Evolutionary conservation across 2,329 filamentous ascomycete species (phyloP).

Genomic region (Tolypocladium ovalisporum): DNA sequence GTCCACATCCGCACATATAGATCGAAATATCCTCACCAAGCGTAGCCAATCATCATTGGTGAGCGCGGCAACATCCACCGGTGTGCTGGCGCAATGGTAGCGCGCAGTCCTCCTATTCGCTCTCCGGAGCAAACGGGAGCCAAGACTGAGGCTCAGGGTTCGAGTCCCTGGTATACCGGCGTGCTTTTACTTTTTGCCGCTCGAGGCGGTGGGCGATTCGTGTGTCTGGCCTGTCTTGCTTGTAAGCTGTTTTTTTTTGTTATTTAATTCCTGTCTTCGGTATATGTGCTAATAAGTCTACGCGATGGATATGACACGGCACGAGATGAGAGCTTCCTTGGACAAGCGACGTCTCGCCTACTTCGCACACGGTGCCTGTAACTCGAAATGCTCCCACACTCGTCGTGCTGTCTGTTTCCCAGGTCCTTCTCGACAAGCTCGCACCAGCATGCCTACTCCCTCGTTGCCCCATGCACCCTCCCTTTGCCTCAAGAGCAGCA

Average conservation of each 20-base stretch:
- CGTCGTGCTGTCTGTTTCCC: not conserved
- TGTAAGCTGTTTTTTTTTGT: too few species aligned
- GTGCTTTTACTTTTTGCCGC: not conserved
- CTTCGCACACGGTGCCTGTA: not conserved
- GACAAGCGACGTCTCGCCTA: not conserved
- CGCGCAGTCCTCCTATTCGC: conserved; percentile 24
- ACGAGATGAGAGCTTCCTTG: not conserved
- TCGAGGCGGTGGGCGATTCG: too few species aligned
- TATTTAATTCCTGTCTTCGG: not conserved
- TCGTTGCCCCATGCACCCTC: not conserved
- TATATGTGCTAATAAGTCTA: too few species aligned
- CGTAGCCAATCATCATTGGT: conserved; percentile 10
- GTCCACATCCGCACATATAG: not conserved
- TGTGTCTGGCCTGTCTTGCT: too few species aligned
- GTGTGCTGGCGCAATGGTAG: conserved; percentile 27
- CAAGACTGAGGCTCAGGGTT: conserved; percentile 28
- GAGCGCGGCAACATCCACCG: not conserved
- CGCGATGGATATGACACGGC: not conserved
- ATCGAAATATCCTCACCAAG: not conserved
- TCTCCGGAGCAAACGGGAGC: not conserved
- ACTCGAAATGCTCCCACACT: not conserved
- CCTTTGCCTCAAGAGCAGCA: not conserved
- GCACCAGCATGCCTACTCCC: too few species aligned
- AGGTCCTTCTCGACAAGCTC: too few species aligned
- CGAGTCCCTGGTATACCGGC: conserved; percentile 26